Conservation (phyloP, 148 eudicot genomes). For the Pharnaceum exiguum region DNA sequence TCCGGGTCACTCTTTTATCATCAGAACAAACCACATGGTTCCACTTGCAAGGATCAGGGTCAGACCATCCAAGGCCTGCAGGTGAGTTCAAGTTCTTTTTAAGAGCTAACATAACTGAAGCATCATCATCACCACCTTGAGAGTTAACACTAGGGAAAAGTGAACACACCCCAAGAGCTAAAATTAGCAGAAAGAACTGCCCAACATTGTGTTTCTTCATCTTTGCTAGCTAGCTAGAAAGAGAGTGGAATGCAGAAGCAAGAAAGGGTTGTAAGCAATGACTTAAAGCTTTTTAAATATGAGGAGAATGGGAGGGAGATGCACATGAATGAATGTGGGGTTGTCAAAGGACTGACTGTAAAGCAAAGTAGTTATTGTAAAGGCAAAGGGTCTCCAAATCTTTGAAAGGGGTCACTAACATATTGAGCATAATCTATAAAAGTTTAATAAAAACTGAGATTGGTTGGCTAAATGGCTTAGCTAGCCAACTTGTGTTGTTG, state of each 20-base stretch:
- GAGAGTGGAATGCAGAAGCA: neutral
- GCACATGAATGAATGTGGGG: slow-evolving; percentile 8
- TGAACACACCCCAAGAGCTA: slow-evolving; percentile 20
- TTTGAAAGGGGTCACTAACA: neutral
- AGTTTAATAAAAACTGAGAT: too few relatives aligned
- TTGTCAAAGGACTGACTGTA: slow-evolving; percentile 15
- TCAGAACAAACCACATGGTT: slow-evolving; percentile 47
- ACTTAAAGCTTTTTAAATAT: slow-evolving; percentile 2
- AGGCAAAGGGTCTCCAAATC: neutral
- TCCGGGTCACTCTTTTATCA: slow-evolving; percentile 65
- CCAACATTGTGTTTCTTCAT: slow-evolving; percentile 18
- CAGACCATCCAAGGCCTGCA: slow-evolving; percentile 51
- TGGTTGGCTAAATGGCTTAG: neutral
- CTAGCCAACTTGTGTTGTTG: neutral
- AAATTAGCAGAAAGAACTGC: slow-evolving; percentile 17
- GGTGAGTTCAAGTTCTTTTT: slow-evolving; percentile 54
- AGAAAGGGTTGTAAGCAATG: slow-evolving; percentile 3
- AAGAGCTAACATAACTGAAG: slow-evolving; percentile 62
- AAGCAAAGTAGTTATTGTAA: slow-evolving; percentile 7
- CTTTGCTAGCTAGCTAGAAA: neutral
- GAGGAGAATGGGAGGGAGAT: neutral
- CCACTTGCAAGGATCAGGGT: slow-evolving; percentile 91
- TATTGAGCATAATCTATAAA: too few relatives aligned
- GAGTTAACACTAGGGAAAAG: slow-evolving; percentile 18
- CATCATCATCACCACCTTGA: slow-evolving; percentile 35